Conservation (phyloP, 1,139 yeast species). For the Geotrichum phurueaensis region DNA sequence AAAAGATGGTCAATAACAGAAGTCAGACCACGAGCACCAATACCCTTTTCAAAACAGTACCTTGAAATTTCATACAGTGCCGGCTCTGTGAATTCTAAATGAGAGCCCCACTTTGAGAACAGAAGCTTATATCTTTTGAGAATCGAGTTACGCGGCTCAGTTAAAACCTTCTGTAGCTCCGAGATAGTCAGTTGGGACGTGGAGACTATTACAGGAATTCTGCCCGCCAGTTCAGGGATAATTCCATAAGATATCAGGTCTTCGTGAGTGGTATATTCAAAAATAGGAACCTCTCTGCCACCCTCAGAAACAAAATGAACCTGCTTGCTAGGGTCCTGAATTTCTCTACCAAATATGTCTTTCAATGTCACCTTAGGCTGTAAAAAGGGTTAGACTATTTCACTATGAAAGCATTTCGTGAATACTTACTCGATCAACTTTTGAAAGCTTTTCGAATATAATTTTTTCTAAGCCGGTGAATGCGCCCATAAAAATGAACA, state of each 20-base stretch:
- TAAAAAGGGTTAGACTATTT: slow-evolving; percentile 15
- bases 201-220: slow-evolving; percentile 48
- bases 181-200: slow-evolving; percentile 40
- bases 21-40: slow-evolving; percentile 52
- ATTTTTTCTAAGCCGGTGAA: slow-evolving; percentile 49
- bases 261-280: slow-evolving; percentile 42
- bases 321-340: not conserved
- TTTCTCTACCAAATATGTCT: slow-evolving; percentile 17
- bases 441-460: slow-evolving; percentile 29
- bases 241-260: slow-evolving; percentile 46
- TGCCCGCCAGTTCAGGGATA: slow-evolving; percentile 50
- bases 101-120: slow-evolving; percentile 46
- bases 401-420: not conserved
- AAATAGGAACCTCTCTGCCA: slow-evolving; percentile 38
- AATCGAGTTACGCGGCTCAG: slow-evolving; percentile 48
- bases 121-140: slow-evolving; percentile 46
- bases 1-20: slow-evolving; percentile 47
- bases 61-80: slow-evolving; percentile 44
- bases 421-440: slow-evolving; percentile 11
- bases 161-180: slow-evolving; percentile 44
- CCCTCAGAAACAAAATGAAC: slow-evolving; percentile 30
- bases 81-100: slow-evolving; percentile 41
- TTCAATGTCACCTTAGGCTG: slow-evolving; percentile 18
- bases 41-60: slow-evolving; percentile 42
- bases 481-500: slow-evolving; percentile 52